Base-by-base conservation (phyloP, 306 rosid genomes). In the Albizia julibrissin region DNA sequence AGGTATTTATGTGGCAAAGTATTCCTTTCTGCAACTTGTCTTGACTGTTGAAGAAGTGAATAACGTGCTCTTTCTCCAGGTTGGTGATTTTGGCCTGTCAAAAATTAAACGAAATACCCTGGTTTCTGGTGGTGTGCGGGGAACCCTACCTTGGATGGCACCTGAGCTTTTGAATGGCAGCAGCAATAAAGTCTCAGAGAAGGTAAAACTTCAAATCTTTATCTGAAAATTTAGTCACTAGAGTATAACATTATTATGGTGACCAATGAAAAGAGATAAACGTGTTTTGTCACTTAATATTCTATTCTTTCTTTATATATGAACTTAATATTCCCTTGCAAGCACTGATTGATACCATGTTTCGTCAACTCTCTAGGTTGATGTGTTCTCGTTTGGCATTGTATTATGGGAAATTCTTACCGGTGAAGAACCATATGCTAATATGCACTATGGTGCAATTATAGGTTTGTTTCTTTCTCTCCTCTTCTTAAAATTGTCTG, bases 391-490 rank as follows among this genome's bases (percentile, higher is more conserved):
- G 54, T 93, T 95, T 49, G 99, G 99, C 50, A 93, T 95, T 37
- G 95, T 91, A 33, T 80, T 95, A 40, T 95, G 99, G 99, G 98
- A 95, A 89, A 93, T 95, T 84, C 95, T 95, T 77, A 95, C 99
- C 0, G 97, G 99, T 21, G 98, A 95, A 80, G 99, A 95, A 85
- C 99, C 98, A 24, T 93, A 95, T 70, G 98, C 97, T 74, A 90
- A 95, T 88, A 95, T 95, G 99, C 99, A 95, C 84, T 95, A 90
- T 62, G 99, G 98, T 77, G 99, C 97, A 42, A 95, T 95, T 49
- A 95, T 95, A 86, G 97, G 97, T 93, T 29, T 52, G 79, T 39
- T 61, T 62, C 59, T 73, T 34, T 65, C 84, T 67, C 80, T 56
- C 67, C 46, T 66, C 46, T 50, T 71, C 66, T 31, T 49, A 54